A percentile compares a stretch with the other conserved stretches of the same genome.
phyloP scores from a whole-genome alignment of 257 asterid species.

The Striga asiatica region DNA sequence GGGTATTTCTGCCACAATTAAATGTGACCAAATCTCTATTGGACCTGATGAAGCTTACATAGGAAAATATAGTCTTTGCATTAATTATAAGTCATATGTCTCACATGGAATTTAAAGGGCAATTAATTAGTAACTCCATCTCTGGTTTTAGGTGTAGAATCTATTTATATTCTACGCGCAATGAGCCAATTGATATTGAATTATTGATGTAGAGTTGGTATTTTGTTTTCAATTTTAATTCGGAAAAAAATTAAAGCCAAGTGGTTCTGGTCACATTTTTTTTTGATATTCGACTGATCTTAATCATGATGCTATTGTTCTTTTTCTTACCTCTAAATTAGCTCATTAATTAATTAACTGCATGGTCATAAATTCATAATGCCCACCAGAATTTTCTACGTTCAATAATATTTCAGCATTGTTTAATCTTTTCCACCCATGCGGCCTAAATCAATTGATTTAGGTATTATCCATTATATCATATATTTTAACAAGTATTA shows the following conservation, averaged over 20 bases:
- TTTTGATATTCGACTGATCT: conserved; percentile 21
- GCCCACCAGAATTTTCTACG: background rate
- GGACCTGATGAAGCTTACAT: background rate
- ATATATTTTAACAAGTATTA: too few species aligned
- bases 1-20: too few species aligned
- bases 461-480: too few species aligned
- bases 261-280: conserved; percentile 8
- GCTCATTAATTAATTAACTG: conserved; percentile 13
- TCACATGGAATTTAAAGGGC: conserved; percentile 6
- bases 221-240: conserved; percentile 15
- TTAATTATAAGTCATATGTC: background rate
- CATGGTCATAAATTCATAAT: background rate
- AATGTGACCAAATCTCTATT: conserved; percentile 13
- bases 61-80: background rate
- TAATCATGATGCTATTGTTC: conserved; percentile 30
- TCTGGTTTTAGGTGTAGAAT: conserved; percentile 14
- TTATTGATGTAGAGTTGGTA: conserved; percentile 17
- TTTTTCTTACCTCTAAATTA: conserved; percentile 18
- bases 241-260: conserved; percentile 23
- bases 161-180: conserved; percentile 16
- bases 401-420: too few species aligned
- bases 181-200: conserved; percentile 12
- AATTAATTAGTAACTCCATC: background rate
- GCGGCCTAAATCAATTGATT: too few species aligned
- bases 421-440: too few species aligned